Evolutionary conservation across 805 yeast species (phyloP).

Genomic region (Saccharomycopsis guyanensis): DNA sequence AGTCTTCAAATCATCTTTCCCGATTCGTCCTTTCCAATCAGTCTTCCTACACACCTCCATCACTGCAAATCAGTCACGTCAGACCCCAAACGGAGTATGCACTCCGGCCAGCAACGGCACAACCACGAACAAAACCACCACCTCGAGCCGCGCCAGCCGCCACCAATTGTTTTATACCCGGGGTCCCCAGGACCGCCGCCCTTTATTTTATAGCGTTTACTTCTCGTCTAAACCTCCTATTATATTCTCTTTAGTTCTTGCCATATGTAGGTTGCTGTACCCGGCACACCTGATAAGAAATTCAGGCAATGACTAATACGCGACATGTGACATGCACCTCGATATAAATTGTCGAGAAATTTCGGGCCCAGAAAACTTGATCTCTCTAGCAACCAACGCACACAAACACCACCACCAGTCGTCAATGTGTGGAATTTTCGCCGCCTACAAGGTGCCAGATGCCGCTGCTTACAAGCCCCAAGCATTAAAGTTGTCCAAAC

Average conservation of each 20-base stretch:
- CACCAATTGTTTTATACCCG: too few species aligned
- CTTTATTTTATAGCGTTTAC: too few species aligned
- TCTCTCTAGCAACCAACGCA: background rate
- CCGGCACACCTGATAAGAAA: background rate
- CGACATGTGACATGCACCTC: background rate
- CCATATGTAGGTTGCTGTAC: background rate
- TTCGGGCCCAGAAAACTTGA: background rate
- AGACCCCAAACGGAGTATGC: background rate
- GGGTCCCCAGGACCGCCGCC: too few species aligned
- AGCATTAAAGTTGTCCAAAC: conserved; percentile 84
- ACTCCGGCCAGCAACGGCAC: background rate
- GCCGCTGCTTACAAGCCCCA: conserved; percentile 74
- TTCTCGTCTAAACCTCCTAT: too few species aligned
- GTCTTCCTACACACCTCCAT: too few species aligned
- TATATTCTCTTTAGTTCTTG: background rate
- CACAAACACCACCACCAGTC: too few species aligned
- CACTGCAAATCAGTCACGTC: too few species aligned
- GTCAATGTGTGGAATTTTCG: conserved; percentile 95
- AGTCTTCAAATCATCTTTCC: too few species aligned
- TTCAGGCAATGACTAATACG: background rate
- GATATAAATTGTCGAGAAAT: background rate
- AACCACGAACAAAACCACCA: too few species aligned
- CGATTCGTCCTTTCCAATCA: too few species aligned
- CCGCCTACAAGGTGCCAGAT: conserved; percentile 77
- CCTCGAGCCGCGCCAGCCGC: too few species aligned